phyloP scores from a whole-genome alignment of 257 asterid species.

The Solanum etuberosum region DNA sequence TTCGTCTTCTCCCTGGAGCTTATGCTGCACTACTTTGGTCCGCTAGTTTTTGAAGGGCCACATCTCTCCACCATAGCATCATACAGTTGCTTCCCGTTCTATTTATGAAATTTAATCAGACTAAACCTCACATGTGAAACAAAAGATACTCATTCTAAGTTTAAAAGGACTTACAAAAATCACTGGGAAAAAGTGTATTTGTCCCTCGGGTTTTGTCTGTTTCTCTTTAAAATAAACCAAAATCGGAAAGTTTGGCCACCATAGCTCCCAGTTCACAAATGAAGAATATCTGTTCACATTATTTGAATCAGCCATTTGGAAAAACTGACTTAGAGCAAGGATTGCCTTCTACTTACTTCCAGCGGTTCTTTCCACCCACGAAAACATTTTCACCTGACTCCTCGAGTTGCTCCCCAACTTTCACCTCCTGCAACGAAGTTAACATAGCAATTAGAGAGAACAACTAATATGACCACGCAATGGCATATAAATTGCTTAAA shows the following conservation, averaged over 20 bases:
- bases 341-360: constrained; percentile 65
- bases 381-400: constrained; percentile 87
- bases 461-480: not conserved
- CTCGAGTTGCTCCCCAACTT: constrained; percentile 67
- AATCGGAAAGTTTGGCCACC: constrained; percentile 95
- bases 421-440: constrained; percentile 59
- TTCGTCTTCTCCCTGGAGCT: not conserved
- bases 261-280: constrained; percentile 92
- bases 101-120: not conserved
- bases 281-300: constrained; percentile 52
- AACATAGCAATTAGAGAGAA: not conserved
- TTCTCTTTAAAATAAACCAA: constrained; percentile 87
- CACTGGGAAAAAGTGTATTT: constrained; percentile 84
- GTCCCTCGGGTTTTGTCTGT: constrained; percentile 84
- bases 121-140: not conserved
- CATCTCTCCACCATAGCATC: constrained; percentile 88
- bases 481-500: not conserved
- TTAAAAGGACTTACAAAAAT: constrained; percentile 60
- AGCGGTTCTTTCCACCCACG: constrained; percentile 86
- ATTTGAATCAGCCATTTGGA: not conserved
- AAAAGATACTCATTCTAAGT: not conserved
- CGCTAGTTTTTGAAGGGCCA: constrained; percentile 82
- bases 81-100: constrained; percentile 93
- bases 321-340: not conserved
- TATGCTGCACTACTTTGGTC: constrained; percentile 31